These are phyloP conservation scores for Dentipellis fragilis DNA, from an alignment of 768 basidiomycete species.

Conservation along the genomic window DNA sequence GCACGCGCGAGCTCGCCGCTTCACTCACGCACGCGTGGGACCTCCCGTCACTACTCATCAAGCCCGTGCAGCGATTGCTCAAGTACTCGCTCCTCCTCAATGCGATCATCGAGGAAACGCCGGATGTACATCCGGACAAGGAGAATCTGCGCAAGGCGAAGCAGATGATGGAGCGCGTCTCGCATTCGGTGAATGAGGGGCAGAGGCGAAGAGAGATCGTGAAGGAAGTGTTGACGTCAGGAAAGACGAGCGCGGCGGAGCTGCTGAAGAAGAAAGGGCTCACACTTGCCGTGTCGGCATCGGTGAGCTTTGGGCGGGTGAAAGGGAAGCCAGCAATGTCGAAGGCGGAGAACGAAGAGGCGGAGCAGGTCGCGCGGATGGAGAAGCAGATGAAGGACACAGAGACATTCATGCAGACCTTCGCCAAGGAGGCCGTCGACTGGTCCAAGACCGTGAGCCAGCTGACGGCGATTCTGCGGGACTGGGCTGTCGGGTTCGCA, in stretches of 20 bases:
- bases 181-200: slow-evolving; percentile 70
- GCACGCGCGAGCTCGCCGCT: slow-evolving; percentile 56
- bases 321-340: slow-evolving; percentile 37
- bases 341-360: slow-evolving; percentile 24
- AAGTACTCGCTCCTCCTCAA: slow-evolving; percentile 86
- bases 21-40: slow-evolving; percentile 86
- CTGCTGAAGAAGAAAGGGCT: slow-evolving; percentile 25
- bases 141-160: slow-evolving; percentile 43
- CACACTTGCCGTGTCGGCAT: slow-evolving; percentile 29
- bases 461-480: slow-evolving; percentile 2
- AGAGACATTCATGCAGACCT: slow-evolving; percentile 5
- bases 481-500: slow-evolving; percentile 13
- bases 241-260: slow-evolving; percentile 9
- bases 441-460: slow-evolving; percentile 9
- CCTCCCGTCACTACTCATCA: slow-evolving; percentile 87
- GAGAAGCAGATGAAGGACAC: slow-evolving; percentile 5
- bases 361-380: slow-evolving; percentile 6
- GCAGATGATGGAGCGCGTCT: slow-evolving; percentile 58
- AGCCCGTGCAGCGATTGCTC: slow-evolving; percentile 91
- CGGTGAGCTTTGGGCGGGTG: slow-evolving; percentile 51
- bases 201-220: slow-evolving; percentile 70
- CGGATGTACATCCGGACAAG: slow-evolving; percentile 59
- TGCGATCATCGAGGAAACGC: slow-evolving; percentile 68
- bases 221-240: slow-evolving; percentile 49
- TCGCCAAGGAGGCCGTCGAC: slow-evolving; percentile 9